phyloP scores from a whole-genome alignment of 1,284 basidiomycete species.

The Naganishia sp. region DNA sequence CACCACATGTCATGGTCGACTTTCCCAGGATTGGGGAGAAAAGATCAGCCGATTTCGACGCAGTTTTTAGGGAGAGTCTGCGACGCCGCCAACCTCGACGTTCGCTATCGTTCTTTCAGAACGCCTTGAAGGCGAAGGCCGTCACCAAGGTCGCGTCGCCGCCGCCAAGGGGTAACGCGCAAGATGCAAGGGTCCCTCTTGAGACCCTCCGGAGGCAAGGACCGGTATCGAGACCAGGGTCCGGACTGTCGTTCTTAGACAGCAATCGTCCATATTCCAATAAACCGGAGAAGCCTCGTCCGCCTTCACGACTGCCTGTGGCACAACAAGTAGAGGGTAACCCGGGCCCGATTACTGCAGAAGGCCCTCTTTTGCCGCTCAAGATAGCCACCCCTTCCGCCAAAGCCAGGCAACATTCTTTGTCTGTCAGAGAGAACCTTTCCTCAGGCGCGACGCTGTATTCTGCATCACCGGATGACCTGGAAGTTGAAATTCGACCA shows the following conservation, averaged over 20 bases:
- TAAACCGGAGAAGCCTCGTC: background rate
- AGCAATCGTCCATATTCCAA: background rate
- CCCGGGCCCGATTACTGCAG: no score
- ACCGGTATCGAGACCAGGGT: background rate
- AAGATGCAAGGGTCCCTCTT: background rate
- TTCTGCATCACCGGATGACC: background rate
- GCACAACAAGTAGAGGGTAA: background rate
- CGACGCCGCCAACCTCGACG: background rate
- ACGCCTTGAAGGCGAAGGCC: conserved; percentile 10
- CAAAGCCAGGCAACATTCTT: background rate
- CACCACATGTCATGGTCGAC: background rate
- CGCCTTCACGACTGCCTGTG: background rate
- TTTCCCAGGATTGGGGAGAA: background rate
- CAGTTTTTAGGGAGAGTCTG: no score
- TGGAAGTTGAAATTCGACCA: background rate
- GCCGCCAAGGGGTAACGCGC: background rate
- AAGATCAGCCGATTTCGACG: background rate
- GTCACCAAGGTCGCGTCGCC: background rate
- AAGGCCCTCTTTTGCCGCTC: background rate
- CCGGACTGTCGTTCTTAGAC: background rate
- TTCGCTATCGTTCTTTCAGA: conserved; percentile 11
- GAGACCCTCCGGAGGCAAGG: background rate
- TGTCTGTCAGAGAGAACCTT: background rate
- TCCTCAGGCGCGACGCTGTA: background rate
- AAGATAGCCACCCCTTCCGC: background rate